Conservation (phyloP, 768 basidiomycete genomes). For the Panellus pusillus region DNA sequence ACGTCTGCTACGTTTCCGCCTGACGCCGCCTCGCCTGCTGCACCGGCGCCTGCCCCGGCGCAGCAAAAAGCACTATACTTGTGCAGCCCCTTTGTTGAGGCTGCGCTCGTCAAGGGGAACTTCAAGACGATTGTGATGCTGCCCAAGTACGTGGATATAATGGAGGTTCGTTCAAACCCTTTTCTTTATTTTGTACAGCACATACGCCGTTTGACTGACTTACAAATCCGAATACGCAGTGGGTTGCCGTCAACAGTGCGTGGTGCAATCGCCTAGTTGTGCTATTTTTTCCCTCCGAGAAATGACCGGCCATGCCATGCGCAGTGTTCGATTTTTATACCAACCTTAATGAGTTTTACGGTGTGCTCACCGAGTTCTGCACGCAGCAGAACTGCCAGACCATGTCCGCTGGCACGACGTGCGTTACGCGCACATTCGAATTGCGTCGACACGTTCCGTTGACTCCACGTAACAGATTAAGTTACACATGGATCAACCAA, state of each 20-base stretch:
- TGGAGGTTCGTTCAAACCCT: conserved; percentile 56
- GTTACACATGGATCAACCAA: conserved; percentile 98
- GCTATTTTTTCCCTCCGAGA: too few relatives aligned
- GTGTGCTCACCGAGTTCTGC: conserved; percentile 91
- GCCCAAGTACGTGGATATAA: conserved; percentile 97
- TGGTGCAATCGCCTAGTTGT: neutral
- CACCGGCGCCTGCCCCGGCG: conserved; percentile 32
- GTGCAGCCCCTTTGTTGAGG: conserved; percentile 95
- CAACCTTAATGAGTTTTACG: conserved; percentile 96
- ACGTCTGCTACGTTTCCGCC: conserved; percentile 63
- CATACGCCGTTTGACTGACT: too few relatives aligned
- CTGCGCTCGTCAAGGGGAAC: conserved; percentile 93
- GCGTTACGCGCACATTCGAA: conserved; percentile 28
- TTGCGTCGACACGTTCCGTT: too few relatives aligned
- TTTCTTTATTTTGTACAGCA: conserved; percentile 37
- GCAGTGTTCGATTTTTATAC: conserved; percentile 99
- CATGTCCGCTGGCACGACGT: conserved; percentile 93
- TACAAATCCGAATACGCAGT: conserved; percentile 40
- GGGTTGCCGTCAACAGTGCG: conserved; percentile 29
- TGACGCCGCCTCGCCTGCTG: conserved; percentile 41
- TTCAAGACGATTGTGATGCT: conserved; percentile 97
- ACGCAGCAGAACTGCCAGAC: conserved; percentile 85
- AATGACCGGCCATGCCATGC: too few relatives aligned
- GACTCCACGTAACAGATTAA: conserved; percentile 53
- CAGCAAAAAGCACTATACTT: conserved; percentile 75